A percentile compares a stretch with the other conserved stretches of the same genome.
Evolutionary conservation across 169 alveolate genomes (phyloP).

Genomic region (Plasmodium reichenowi): DNA sequence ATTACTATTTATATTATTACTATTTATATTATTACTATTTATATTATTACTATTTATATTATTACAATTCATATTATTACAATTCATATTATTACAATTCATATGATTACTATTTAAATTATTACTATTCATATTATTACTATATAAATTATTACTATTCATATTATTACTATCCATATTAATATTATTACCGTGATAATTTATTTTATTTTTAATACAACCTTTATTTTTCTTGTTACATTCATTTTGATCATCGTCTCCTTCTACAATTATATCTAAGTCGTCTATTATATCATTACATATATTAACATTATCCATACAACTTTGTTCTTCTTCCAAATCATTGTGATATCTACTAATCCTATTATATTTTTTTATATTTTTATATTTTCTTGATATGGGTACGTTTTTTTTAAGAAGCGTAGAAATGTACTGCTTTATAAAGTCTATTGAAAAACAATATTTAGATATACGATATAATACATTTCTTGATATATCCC

Average conservation of each 20-base stretch:
- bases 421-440: constrained; percentile 55
- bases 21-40: too few relatives aligned
- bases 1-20: too few relatives aligned
- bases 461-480: constrained; percentile 9
- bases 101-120: too few relatives aligned
- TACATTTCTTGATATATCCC: neutral
- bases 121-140: neutral
- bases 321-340: neutral
- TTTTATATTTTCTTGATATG: neutral
- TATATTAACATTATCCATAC: too few relatives aligned
- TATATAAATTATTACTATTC: neutral
- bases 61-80: neutral
- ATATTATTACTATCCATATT: neutral
- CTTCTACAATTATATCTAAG: too few relatives aligned
- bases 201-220: neutral
- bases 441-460: constrained; percentile 21
- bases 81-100: neutral
- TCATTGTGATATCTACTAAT: neutral
- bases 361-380: neutral
- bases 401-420: constrained; percentile 43
- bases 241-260: too few relatives aligned
- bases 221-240: neutral
- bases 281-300: too few relatives aligned
- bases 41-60: neutral
- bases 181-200: neutral